Base-by-base conservation (phyloP, 2,329 filamentous ascomycete species). In the Venturia aucupariae region DNA sequence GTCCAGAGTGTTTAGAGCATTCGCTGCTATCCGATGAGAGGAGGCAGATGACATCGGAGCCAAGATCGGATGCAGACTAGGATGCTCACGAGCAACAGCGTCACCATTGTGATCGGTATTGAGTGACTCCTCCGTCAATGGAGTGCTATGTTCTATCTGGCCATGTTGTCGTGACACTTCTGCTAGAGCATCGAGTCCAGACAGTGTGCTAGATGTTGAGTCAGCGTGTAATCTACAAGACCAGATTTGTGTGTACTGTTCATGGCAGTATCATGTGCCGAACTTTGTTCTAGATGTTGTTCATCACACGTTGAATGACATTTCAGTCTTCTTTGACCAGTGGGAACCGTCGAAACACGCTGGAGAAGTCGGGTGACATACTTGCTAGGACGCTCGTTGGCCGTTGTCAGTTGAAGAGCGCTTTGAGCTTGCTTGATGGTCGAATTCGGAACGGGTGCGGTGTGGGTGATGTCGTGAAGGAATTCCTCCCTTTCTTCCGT, bases 161-260 rank as follows among this genome's bases (percentile, higher is more conserved):
- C 94, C 69, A 67, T 79, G 78, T 73, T 90, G 90, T 61, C 90
- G 84, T 61, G 92, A 95, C 0, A 92, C 92, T 75, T 96, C 92
- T 39, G 92, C 92, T 27, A 96, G 81, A 5, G 92, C 92, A 73
- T 95, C 90, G 44, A 96, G 80, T 1, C 90, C 90, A 67, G 90
- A 91, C 81, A 91, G 90, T 68, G 86, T 85, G 17, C 51, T 57
- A 10, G 19, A 30, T 30, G 10, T 30, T 32, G 24, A 24, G 13
- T 51, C 24, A 51, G 46, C 46, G 5, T 27, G 46, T 51, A 6
- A 27, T 27, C 19, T 22, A 24, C 5, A 10, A 24, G n/a, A 51
- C n/a, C 46, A 51, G 46, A 51, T 51, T n/a, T n/a, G n/a, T n/a
- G n/a, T n/a, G n/a, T n/a, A n/a, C n/a, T n/a, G n/a, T n/a, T n/a